Evolutionary conservation across 169 alveolate genomes (phyloP).

Genomic region (Perkinsus marinus): DNA sequence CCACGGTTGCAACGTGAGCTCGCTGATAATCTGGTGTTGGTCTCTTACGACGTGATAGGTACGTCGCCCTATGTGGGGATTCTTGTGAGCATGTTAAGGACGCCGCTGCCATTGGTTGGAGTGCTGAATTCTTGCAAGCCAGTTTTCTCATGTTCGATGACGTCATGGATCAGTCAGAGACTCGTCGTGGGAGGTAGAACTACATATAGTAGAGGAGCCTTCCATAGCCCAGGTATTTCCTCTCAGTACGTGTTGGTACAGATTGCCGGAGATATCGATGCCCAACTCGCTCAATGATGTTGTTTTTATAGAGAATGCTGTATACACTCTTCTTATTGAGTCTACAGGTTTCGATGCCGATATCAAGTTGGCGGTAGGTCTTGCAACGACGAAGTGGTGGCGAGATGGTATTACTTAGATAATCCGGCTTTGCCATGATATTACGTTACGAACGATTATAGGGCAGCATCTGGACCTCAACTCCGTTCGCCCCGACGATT

Average conservation of each 20-base stretch:
- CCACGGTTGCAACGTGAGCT: conserved; percentile 15
- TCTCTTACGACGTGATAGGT: not conserved
- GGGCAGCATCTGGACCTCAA: conserved; percentile 38
- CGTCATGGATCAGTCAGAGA: conserved; percentile 26
- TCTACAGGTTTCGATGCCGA: not conserved
- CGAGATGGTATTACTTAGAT: not conserved
- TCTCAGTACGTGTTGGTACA: not conserved
- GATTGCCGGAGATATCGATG: conserved; percentile 9
- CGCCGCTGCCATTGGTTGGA: conserved; percentile 21
- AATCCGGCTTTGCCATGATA: conserved; percentile 8
- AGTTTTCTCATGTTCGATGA: conserved; percentile 30
- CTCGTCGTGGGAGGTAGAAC: conserved; percentile 22
- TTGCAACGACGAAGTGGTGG: not conserved
- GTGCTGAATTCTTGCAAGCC: conserved; percentile 32
- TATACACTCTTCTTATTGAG: not conserved
- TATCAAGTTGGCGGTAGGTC: not conserved
- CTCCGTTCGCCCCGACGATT: not conserved
- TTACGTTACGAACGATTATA: conserved; percentile 15
- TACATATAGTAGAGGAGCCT: no score
- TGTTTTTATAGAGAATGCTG: conserved; percentile 5
- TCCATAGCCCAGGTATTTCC: no score
- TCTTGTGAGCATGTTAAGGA: not conserved
- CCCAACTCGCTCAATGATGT: conserved; percentile 28
- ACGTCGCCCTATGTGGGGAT: not conserved
- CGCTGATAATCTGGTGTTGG: not conserved